Conservation (phyloP, 139 green algal species). For the Klebsormidium nitens region DNA sequence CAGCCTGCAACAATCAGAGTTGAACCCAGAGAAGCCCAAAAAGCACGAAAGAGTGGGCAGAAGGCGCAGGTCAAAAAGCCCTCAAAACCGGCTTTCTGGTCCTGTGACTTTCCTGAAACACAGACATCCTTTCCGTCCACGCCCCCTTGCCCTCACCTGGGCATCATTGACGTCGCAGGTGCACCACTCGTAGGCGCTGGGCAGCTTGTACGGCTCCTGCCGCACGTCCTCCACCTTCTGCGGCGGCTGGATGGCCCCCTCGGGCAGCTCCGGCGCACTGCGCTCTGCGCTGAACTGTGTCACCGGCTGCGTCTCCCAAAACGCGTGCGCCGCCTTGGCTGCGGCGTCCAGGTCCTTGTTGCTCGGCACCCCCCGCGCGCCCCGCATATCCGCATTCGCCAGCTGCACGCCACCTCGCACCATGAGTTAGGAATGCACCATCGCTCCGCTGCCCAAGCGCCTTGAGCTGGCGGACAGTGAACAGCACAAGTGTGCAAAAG, state of each 20-base stretch:
- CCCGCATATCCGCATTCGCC: not conserved
- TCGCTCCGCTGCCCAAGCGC: not conserved
- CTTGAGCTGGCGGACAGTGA: not conserved
- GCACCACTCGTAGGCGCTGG: slow-evolving; percentile 83
- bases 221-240: slow-evolving; percentile 71
- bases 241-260: slow-evolving; percentile 70
- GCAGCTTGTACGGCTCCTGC: slow-evolving; percentile 76
- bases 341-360: too few relatives aligned
- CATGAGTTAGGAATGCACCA: not conserved
- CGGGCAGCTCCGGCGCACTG: not conserved
- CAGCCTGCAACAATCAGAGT: too few relatives aligned
- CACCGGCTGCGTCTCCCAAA: slow-evolving; percentile 95
- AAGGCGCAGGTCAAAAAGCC: too few relatives aligned
- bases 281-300: slow-evolving; percentile 69
- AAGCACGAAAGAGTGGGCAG: too few relatives aligned
- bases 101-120: too few relatives aligned
- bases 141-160: too few relatives aligned
- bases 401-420: not conserved
- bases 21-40: too few relatives aligned
- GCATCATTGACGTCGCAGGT: slow-evolving; percentile 72
- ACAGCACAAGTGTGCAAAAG: not conserved
- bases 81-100: too few relatives aligned
- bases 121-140: too few relatives aligned
- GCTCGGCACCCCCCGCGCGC: too few relatives aligned
- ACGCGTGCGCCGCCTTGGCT: slow-evolving; percentile 43